phyloP scores from a whole-genome alignment of 371 early-diverging fungal species.

The Mortierella sp. region DNA sequence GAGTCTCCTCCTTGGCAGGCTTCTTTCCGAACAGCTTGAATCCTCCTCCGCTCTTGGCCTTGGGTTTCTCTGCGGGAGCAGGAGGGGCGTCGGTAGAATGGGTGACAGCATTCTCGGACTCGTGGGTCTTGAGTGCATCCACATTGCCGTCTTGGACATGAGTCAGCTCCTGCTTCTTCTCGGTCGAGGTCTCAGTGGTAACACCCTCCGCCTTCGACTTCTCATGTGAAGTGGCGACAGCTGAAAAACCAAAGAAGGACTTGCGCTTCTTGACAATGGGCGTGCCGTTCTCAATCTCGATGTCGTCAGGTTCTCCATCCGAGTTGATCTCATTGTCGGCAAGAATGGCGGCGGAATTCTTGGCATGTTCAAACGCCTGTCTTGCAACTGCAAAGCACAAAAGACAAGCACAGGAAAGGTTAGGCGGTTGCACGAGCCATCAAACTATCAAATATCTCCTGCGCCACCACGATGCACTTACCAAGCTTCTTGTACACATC shows the following conservation, averaged over 20 bases:
- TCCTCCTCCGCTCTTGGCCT: constrained; percentile 43
- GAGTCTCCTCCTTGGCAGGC: constrained; percentile 35
- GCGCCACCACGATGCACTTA: constrained; percentile 13
- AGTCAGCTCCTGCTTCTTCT: constrained; percentile 53
- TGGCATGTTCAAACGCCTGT: constrained; percentile 50
- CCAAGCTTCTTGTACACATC: constrained; percentile 53
- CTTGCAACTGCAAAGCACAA: constrained; percentile 34
- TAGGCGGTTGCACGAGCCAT: neutral
- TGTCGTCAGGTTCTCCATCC: constrained; percentile 54
- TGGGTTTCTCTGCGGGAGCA: constrained; percentile 31
- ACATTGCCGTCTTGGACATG: constrained; percentile 49
- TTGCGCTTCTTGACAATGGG: constrained; percentile 55
- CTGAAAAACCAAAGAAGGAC: constrained; percentile 54
- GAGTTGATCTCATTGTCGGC: constrained; percentile 48
- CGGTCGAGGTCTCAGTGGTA: constrained; percentile 44
- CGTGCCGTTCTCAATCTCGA: constrained; percentile 46
- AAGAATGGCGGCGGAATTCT: constrained; percentile 41
- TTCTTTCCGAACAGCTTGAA: constrained; percentile 54
- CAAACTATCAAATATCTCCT: neutral
- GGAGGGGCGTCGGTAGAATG: constrained; percentile 46
- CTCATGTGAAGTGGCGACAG: constrained; percentile 46
- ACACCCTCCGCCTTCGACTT: constrained; percentile 51
- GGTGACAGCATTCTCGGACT: constrained; percentile 48
- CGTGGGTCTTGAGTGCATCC: constrained; percentile 55
- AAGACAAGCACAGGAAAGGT: neutral